Evolutionary conservation across 805 yeast genomes (phyloP).

Genomic region (Pichia occidentalis): DNA sequence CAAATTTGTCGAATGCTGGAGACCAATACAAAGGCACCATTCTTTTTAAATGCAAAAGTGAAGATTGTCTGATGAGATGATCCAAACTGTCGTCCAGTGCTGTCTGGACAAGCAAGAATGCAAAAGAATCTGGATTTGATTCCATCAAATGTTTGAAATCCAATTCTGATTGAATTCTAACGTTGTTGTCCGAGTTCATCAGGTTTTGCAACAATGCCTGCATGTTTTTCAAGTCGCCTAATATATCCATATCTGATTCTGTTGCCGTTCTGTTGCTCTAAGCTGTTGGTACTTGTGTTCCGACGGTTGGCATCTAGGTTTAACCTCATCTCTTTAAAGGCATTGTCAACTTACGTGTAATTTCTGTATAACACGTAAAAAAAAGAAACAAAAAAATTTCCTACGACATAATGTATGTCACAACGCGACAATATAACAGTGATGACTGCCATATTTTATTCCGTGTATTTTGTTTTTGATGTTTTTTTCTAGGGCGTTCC

Average conservation of each 20-base stretch:
- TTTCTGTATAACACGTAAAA: conserved; percentile 3
- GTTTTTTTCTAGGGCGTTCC: too few species aligned
- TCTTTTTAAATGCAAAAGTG: conserved; percentile 60
- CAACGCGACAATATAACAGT: too few species aligned
- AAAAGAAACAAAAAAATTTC: not conserved
- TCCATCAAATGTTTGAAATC: conserved; percentile 38
- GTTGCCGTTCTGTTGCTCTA: not conserved
- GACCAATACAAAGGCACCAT: conserved; percentile 75
- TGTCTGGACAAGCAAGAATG: conserved; percentile 37
- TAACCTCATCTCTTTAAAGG: too few species aligned
- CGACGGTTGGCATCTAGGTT: too few species aligned
- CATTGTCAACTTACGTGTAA: not conserved
- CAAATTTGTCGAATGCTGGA: conserved; percentile 68
- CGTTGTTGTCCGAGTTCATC: conserved; percentile 39
- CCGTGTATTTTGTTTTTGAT: too few species aligned
- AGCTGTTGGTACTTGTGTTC: too few species aligned
- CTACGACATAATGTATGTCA: too few species aligned
- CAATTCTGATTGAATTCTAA: conserved; percentile 48
- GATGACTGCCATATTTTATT: too few species aligned
- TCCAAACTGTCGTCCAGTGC: conserved; percentile 30
- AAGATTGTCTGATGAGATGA: conserved; percentile 48
- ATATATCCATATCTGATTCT: not conserved
- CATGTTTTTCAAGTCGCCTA: conserved; percentile 4
- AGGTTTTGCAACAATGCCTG: conserved; percentile 16
- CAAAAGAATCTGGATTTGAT: conserved; percentile 43